Base-by-base conservation (phyloP, 768 basidiomycete genomes). In the Goffeauzyma gilvescens region DNA sequence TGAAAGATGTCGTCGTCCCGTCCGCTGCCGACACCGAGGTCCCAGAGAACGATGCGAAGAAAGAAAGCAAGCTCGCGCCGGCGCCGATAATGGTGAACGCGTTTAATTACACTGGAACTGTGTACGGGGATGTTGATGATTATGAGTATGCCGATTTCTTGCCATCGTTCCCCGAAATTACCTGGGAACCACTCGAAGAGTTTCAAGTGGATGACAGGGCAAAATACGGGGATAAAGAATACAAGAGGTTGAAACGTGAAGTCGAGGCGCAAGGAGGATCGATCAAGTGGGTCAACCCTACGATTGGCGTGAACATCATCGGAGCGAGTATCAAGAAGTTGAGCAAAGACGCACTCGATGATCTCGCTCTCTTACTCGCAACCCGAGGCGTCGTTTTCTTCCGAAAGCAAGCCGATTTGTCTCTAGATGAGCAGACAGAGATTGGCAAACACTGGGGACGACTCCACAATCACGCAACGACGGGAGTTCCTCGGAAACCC, bases 391-490 rank as follows among this genome's bases (percentile, higher is more conserved):
- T 62, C 15, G 60, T 62, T 30, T 55, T 58, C 45, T 62, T 60
- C 55, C 53, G 60, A 23, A 58, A 55, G 24, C 60, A 62, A 38
- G 33, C 46, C 17, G 45, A 51, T 33, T 36, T 62, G 28, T 49
- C 54, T 2, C 57, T 62, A 42, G 60, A 62, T 23, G 38, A 48
- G 7, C 60, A 62, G 34, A 49, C 55, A 14, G 58, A 49, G 6
- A 48, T 62, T 26, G 60, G 60, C 21, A 27, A 37, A 14, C 52
- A 60, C 48, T 62, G 58, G 51, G 60, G 60, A 21, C 78, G 72
- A 17, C 26, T 35, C 70, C 81, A 86, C 62, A 80, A 77, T 57
- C 81, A 87, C 55, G 78, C 82, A 3, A 82, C 79, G 2, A 82
- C 80, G 8, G 78, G 78, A 0, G 69, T 84, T 36, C 79, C 83